Evolutionary conservation across 108 stramenopile species (phyloP).

Genomic region (Fragilaria radians): DNA sequence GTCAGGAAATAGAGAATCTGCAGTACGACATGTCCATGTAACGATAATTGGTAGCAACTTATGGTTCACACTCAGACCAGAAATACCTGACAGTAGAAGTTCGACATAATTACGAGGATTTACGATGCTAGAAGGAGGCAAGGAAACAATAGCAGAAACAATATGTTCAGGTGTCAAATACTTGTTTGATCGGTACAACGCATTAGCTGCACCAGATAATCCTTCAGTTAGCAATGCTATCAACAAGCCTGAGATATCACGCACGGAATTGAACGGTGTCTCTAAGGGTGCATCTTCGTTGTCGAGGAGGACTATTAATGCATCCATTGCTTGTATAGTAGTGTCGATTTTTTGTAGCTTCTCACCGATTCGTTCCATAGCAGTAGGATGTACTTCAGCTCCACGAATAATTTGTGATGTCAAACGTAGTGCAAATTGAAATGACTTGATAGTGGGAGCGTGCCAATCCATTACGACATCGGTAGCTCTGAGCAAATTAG

Average conservation of each 20-base stretch:
- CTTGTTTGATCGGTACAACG: conserved; percentile 30
- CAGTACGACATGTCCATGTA: conserved; percentile 55
- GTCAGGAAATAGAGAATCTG: conserved; percentile 44
- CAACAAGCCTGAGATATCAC: conserved; percentile 20
- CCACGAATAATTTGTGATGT: conserved; percentile 18
- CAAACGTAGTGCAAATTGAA: conserved; percentile 29
- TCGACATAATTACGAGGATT: conserved; percentile 45
- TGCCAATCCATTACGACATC: conserved; percentile 49
- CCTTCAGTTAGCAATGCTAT: conserved; percentile 26
- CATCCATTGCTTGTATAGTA: conserved; percentile 21
- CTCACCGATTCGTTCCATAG: conserved; percentile 11
- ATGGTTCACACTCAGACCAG: conserved; percentile 56
- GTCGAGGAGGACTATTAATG: conserved; percentile 5
- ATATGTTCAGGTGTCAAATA: conserved; percentile 27
- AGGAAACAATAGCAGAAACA: conserved; percentile 34
- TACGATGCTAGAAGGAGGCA: conserved; percentile 22
- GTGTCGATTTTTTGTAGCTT: conserved; percentile 20
- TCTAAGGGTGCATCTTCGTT: conserved; percentile 12
- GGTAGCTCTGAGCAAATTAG: conserved; percentile 35
- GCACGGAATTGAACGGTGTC: conserved; percentile 25
- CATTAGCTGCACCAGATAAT: conserved; percentile 39
- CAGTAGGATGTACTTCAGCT: conserved; percentile 15
- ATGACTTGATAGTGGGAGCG: conserved; percentile 18
- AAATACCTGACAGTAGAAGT: conserved; percentile 44
- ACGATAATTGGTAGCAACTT: conserved; percentile 48